Percentiles rank a stretch among this genome's conserved stretches.
These are phyloP conservation scores for Volvariella surrecta DNA, from an alignment of 1,284 basidiomycete species.

Conservation along the genomic window DNA sequence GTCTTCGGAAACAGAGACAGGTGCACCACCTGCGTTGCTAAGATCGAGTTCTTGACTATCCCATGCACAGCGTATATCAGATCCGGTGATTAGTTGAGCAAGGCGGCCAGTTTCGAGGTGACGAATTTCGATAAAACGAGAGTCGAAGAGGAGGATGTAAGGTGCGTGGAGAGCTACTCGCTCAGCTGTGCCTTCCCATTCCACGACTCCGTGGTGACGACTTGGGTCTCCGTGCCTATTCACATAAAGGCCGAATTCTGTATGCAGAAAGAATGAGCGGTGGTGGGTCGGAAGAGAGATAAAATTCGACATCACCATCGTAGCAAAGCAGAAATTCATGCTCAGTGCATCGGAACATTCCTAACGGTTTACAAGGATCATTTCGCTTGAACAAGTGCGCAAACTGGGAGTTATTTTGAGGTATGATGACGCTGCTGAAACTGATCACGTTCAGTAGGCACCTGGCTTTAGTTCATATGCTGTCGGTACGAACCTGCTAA, in stretches of 20 bases:
- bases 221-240: slow-evolving; percentile 83
- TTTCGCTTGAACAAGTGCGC: slow-evolving; percentile 74
- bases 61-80: slow-evolving; percentile 86
- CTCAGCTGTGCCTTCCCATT: slow-evolving; percentile 92
- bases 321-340: slow-evolving; percentile 91
- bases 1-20: slow-evolving; percentile 45
- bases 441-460: slow-evolving; percentile 25
- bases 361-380: slow-evolving; percentile 76
- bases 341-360: slow-evolving; percentile 85
- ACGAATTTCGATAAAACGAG: slow-evolving; percentile 88
- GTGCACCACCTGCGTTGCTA: slow-evolving; percentile 48
- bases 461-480: not conserved
- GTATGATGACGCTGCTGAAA: slow-evolving; percentile 85
- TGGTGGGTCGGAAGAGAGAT: slow-evolving; percentile 4
- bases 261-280: slow-evolving; percentile 13
- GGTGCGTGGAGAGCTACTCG: slow-evolving; percentile 84
- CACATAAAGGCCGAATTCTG: slow-evolving; percentile 89
- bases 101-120: slow-evolving; percentile 83
- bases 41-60: slow-evolving; percentile 59
- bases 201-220: slow-evolving; percentile 66
- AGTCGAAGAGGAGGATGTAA: slow-evolving; percentile 86
- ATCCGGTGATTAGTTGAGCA: slow-evolving; percentile 84
- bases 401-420: slow-evolving; percentile 64
- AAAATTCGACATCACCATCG: slow-evolving; percentile 53
- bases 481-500: slow-evolving; percentile 60